Conservation (phyloP, 108 stramenopile species). For the Epithemia pelagica region DNA sequence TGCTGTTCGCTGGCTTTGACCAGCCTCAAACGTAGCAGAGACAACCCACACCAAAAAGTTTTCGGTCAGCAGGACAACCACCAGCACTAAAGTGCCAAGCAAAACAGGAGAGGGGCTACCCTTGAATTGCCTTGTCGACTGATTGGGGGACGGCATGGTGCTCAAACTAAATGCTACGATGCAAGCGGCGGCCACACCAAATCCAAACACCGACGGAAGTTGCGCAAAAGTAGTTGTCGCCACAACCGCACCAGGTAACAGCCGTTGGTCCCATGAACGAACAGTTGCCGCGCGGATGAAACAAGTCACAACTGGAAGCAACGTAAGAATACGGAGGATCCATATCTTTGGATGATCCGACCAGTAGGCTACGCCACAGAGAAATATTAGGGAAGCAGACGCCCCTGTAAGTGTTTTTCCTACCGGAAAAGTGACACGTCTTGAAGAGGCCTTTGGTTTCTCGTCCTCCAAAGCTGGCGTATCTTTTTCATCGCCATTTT, state of each 20-base stretch:
- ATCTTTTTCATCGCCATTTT: neutral
- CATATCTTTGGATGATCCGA: neutral
- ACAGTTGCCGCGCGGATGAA: neutral
- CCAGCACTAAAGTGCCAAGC: slow-evolving; percentile 20
- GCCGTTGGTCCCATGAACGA: neutral
- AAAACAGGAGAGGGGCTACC: slow-evolving; percentile 3
- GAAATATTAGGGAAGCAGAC: too few relatives aligned
- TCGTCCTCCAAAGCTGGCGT: too few relatives aligned
- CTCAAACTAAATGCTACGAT: neutral
- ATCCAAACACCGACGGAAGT: neutral
- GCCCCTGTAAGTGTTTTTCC: too few relatives aligned
- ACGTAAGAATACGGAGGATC: neutral
- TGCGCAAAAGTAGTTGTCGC: neutral
- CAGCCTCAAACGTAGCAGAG: slow-evolving; percentile 59
- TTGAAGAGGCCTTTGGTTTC: too few relatives aligned
- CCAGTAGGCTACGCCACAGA: too few relatives aligned
- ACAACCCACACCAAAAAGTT: slow-evolving; percentile 85
- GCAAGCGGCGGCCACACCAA: neutral
- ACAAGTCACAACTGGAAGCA: neutral
- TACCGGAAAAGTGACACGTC: too few relatives aligned
- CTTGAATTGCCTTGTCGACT: neutral
- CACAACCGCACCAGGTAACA: neutral
- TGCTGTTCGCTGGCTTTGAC: slow-evolving; percentile 19
- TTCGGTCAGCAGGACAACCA: slow-evolving; percentile 50
- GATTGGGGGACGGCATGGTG: neutral